These are phyloP conservation scores for Mucor piriformis DNA, from an alignment of 371 early-diverging fungal genomes.

Conservation along the genomic window DNA sequence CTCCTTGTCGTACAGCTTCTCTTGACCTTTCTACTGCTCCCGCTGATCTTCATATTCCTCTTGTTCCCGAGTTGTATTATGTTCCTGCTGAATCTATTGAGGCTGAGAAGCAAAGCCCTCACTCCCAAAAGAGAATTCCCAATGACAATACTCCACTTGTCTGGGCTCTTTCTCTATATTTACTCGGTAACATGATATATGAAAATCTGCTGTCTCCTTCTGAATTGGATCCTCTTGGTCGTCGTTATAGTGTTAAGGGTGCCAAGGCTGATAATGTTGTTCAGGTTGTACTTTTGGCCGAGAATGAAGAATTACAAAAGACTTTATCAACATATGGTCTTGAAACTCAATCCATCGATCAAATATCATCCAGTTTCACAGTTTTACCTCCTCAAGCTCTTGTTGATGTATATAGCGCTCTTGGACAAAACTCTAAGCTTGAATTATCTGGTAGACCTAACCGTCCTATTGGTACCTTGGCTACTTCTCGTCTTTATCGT, in stretches of 20 bases:
- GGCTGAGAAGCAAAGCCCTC: conserved; percentile 74
- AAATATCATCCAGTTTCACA: conserved; percentile 71
- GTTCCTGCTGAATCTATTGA: conserved; percentile 77
- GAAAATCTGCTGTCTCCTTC: conserved; percentile 78
- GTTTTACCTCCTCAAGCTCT: conserved; percentile 82
- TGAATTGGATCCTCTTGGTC: conserved; percentile 88
- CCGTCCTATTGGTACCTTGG: conserved; percentile 70
- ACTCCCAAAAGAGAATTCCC: conserved; percentile 78
- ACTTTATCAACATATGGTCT: conserved; percentile 75
- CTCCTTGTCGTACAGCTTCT: conserved; percentile 20
- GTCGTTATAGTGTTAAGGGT: conserved; percentile 60
- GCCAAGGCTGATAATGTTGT: conserved; percentile 64
- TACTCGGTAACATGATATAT: conserved; percentile 77
- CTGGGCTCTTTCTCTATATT: conserved; percentile 88
- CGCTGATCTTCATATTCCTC: conserved; percentile 36
- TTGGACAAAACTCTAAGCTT: conserved; percentile 81
- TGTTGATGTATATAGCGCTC: conserved; percentile 73
- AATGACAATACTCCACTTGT: conserved; percentile 90
- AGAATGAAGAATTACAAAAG: conserved; percentile 71
- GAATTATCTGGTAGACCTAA: conserved; percentile 80
- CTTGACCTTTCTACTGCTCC: conserved; percentile 21
- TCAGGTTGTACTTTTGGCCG: conserved; percentile 82
- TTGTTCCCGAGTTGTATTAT: conserved; percentile 84
- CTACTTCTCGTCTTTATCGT: conserved; percentile 82
- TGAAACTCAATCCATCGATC: conserved; percentile 74